Conservation (phyloP, 108 stramenopile genomes). For the Mediolabrus comicus region DNA sequence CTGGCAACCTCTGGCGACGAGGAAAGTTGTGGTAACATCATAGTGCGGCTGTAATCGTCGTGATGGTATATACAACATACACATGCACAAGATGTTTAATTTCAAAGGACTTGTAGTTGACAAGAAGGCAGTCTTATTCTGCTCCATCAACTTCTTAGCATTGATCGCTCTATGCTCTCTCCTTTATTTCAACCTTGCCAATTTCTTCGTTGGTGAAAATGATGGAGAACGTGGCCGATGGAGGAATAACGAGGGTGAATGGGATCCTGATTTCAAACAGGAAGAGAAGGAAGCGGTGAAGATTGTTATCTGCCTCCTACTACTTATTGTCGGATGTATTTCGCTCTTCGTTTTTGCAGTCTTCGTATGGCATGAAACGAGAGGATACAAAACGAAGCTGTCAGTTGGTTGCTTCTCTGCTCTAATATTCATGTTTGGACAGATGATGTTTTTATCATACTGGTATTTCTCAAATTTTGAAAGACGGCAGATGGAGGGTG, state of each 20-base stretch:
- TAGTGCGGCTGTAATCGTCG: too few relatives aligned
- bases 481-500: too few relatives aligned
- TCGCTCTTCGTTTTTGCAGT: conserved; percentile 4
- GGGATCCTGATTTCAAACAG: conserved; percentile 17
- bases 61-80: too few relatives aligned
- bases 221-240: not conserved
- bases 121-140: not conserved
- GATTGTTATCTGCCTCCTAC: conserved; percentile 9
- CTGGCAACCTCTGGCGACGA: too few relatives aligned
- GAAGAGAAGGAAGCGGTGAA: conserved; percentile 12
- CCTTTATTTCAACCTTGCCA: not conserved
- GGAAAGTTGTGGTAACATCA: too few relatives aligned
- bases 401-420: not conserved
- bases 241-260: not conserved
- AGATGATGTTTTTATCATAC: not conserved
- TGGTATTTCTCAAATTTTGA: not conserved
- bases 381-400: not conserved
- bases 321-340: conserved; percentile 6
- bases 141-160: not conserved
- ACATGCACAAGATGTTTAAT: too few relatives aligned
- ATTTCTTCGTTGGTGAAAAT: not conserved
- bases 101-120: not conserved
- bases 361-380: not conserved
- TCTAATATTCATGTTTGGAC: not conserved
- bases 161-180: not conserved